Conservation (phyloP, 306 rosid genomes). For the Leucaena leucocephala region DNA sequence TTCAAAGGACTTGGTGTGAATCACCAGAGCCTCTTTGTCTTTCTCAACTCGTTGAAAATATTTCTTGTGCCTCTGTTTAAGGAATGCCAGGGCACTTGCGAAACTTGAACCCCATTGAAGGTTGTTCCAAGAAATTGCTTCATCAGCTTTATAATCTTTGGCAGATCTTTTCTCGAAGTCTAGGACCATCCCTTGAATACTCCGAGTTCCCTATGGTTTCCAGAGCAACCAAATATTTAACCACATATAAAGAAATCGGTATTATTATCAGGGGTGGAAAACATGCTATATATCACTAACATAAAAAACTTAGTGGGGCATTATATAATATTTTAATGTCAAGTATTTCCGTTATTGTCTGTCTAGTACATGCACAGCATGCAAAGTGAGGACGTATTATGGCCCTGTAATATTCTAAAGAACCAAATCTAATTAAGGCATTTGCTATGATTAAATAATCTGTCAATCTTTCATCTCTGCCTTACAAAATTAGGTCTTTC, state of each 20-base stretch:
- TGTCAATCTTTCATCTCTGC: background rate
- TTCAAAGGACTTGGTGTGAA: constrained; percentile 39
- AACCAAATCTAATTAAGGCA: background rate
- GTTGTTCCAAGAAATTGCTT: constrained; percentile 31
- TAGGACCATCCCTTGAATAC: constrained; percentile 53
- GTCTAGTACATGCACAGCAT: constrained; percentile 13
- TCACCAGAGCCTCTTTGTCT: constrained; percentile 17
- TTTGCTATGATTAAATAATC: background rate
- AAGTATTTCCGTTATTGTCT: background rate
- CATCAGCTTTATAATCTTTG: constrained; percentile 24
- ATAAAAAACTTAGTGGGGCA: background rate
- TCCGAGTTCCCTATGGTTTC: constrained; percentile 46
- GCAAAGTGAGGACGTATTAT: constrained; percentile 3
- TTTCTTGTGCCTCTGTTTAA: constrained; percentile 43
- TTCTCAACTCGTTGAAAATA: constrained; percentile 39
- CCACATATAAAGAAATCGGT: background rate
- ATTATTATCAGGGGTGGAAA: background rate
- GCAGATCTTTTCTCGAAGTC: constrained; percentile 41
- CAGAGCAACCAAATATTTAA: constrained; percentile 3
- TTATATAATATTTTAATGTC: constrained; percentile 4
- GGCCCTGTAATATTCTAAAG: background rate
- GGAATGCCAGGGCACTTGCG: constrained; percentile 25
- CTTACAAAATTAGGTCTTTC: background rate
- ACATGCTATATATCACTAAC: background rate
- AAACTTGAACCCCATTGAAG: constrained; percentile 26